phyloP scores from a whole-genome alignment of 2,329 filamentous ascomycete species.

The Fusarium sarcochroum region DNA sequence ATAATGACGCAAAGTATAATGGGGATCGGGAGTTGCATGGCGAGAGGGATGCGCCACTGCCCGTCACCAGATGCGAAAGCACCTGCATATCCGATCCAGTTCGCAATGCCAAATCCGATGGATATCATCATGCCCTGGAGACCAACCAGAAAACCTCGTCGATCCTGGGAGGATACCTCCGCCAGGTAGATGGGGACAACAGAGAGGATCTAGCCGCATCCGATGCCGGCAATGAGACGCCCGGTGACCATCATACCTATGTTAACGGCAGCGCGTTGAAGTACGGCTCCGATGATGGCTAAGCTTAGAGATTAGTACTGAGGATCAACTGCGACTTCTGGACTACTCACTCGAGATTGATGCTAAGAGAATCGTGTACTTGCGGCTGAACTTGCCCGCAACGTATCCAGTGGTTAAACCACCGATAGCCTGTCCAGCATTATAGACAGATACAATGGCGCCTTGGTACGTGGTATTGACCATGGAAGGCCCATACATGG shows the following conservation, averaged over 20 bases:
- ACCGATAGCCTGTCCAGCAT: conserved; percentile 52
- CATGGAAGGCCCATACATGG: too few species aligned
- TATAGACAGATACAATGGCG: conserved; percentile 46
- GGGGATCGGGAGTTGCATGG: conserved; percentile 50
- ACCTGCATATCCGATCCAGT: conserved; percentile 48
- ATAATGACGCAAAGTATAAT: conserved; percentile 38
- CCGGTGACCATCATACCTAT: conserved; percentile 58
- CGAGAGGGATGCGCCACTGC: conserved; percentile 55
- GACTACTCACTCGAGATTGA: background rate
- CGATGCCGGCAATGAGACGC: conserved; percentile 58
- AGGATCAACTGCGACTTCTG: too few species aligned
- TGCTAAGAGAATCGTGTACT: background rate
- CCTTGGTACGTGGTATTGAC: background rate
- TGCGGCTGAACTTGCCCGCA: conserved; percentile 48
- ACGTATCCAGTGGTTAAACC: conserved; percentile 50
- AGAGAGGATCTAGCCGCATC: conserved; percentile 52
- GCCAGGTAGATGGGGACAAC: conserved; percentile 54
- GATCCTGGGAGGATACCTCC: conserved; percentile 59
- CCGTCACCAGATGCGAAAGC: conserved; percentile 49
- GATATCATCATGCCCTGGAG: conserved; percentile 50
- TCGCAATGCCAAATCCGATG: conserved; percentile 32
- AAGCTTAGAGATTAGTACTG: background rate
- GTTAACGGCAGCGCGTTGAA: conserved; percentile 57
- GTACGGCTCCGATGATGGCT: conserved; percentile 54
- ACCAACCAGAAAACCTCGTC: conserved; percentile 59